Base-by-base conservation (phyloP, 257 asterid genomes). In the Pogostemon cablin region DNA sequence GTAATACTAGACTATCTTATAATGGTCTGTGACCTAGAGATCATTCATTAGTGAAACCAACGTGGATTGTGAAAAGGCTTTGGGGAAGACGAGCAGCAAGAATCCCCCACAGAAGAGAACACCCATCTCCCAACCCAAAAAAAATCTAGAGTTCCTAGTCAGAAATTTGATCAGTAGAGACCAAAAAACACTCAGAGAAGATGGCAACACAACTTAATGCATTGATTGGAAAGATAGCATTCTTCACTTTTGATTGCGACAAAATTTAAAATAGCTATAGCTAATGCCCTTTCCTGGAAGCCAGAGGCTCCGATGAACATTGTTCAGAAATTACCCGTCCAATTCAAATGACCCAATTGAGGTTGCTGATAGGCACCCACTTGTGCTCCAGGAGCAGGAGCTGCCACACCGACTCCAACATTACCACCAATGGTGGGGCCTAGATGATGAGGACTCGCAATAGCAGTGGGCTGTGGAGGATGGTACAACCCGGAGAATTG, bases 291-390 rank as follows among this genome's bases (percentile, higher is more conserved):
- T 82, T 78, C 32, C 75, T 46, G 47, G 70, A 54, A 67, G 57
- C 72, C 77, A 72, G 79, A 53, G 75, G 81, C 74, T 72, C 76
- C 64, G 68, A 75, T 59, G 58, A 63, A 83, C 78, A 67, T 72
- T 75, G 72, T 77, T 90, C 85, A 91, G 73, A 87, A 89, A 82
- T 84, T 91, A 12, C 91, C 96, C 1, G 92, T 78, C 97, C 99
- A 91, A 78, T 82, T 93, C 81, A 89, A 63, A 72, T 91, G 99
- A 44, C 97, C 93, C 85, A 89, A 47, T 39, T 93, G 98, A 74
- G 97, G 87, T 71, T 90, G 98, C 88, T 87, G 98, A 81, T 93
- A 88, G 9, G 89, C 90, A 17, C 93, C 91, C 17, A 86, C 87
- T 71, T 90, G 98, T 60, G 91, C 86, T 60, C 93, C 96, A 2